Base-by-base conservation (phyloP, 1,284 basidiomycete genomes). In the Singerocomus inundabilis region DNA sequence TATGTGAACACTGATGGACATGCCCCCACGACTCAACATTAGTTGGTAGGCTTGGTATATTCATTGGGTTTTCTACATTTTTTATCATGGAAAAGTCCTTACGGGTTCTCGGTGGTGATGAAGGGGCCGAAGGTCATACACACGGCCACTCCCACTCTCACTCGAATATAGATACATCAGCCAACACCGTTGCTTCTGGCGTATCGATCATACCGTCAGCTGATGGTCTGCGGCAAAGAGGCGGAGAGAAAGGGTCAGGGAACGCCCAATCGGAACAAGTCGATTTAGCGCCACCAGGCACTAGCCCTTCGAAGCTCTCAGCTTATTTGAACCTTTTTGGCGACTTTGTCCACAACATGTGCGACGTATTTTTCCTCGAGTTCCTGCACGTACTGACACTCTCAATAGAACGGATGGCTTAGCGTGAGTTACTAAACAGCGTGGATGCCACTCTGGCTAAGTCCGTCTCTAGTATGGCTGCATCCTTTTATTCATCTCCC, bases 11-110 rank as follows among this genome's bases (percentile, higher is more conserved):
- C 36, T 40, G 44, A 31, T 46, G 16, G 39, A 41, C 31, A 50
- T 16, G 26, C 48, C 43, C 38, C 45, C 46, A 38, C 43, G 21
- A 53, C 48, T 57, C 47, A 55, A 53, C 25, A 5, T 30, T 46
- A 29, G 26, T 48, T 28, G 46, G 33, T 60, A 91, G 91, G 24
- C 77, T 91, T 12, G 86, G 82, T 29, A 89, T 93, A 56, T 93
- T 93, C 63, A 60, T 83, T 26, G 91, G 92, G 9, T 94, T 94
- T 68, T 84, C 89, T 24, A 72, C 87, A 0, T 94, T 94, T 72
- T 94, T 93, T 71, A 77, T 93, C 57, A 90, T 93, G 79, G 91
- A 94, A 67, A 94, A 94, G 72, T 84, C 88, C 2, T 79, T 93
- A 57, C 82, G 91, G 26, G 91, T 93, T 13, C 75, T 94, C 18